Evolutionary conservation across 768 basidiomycete species (phyloP), one percentile per base, ranked within the genome.

Genomic region (Hydnomerulius pinastri): DNA sequence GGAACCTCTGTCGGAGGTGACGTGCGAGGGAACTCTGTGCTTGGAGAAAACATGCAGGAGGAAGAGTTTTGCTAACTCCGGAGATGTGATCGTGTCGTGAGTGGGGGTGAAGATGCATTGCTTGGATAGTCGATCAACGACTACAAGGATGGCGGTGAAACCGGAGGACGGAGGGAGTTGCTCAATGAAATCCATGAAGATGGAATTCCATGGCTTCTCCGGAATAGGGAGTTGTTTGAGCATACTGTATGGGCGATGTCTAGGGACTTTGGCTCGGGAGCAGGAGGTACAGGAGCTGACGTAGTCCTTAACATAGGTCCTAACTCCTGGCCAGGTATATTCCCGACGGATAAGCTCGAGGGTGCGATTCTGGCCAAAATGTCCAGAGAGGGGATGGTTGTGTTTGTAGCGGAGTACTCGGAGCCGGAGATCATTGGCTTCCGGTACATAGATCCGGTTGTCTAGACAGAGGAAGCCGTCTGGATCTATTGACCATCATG

Each of bases 181-280:
- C 10, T 46, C 53, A 50, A 69, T 66, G 43, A 60, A 51, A 43
- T 73, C 70, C 59, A 71, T 68, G 6, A 61, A 57, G 10, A 71
- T 58, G 6, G 60, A 56, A 8, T 28, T 11, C 71, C 72, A 73
- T 0, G 69, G 66, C 18, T 37, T 32, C 7, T 46, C 33, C 4
- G 40, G 64, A 5, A 63, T 47, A 0, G 61, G 60, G 9, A 68
- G 58, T 4, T 57, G 55, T 33, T 62, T 42, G 1, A 71, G 53
- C 11, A 20, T 0, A 13, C 69, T 66, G 24, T 56, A 60, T 1
- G 58, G 60, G 17, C 53, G 37, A 37, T 60, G 57, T 12, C 52
- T n/a, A n/a, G n/a, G n/a, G n/a, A n/a, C n/a, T n/a, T n/a, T n/a
- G n/a, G n/a, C n/a, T n/a, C n/a, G n/a, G n/a, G n/a, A n/a, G n/a